These are phyloP conservation scores for Suhomyces anneliseae DNA, from an alignment of 1,139 yeast species.

Conservation along the genomic window DNA sequence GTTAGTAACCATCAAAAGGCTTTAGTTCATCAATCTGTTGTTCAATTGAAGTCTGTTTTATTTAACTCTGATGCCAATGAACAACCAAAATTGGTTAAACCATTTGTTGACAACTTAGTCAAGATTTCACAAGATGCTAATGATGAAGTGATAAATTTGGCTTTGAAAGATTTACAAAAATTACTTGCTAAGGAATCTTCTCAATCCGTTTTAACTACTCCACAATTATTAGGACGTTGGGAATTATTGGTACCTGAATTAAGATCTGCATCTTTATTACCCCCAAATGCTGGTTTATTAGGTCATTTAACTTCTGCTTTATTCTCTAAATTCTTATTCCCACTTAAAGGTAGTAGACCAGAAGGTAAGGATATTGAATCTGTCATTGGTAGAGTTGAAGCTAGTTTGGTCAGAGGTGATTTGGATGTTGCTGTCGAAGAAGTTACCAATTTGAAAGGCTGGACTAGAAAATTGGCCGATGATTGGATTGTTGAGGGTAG, in stretches of 20 bases:
- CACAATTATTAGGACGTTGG: constrained; percentile 77
- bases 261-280: constrained; percentile 82
- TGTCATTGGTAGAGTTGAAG: constrained; percentile 82
- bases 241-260: constrained; percentile 79
- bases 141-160: constrained; percentile 42
- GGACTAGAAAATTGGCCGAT: constrained; percentile 86
- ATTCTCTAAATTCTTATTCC: constrained; percentile 73
- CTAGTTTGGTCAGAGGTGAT: constrained; percentile 72
- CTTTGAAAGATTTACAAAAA: constrained; percentile 38
- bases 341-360: constrained; percentile 54
- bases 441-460: constrained; percentile 85
- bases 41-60: constrained; percentile 53
- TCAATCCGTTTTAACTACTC: constrained; percentile 57
- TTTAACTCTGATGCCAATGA: constrained; percentile 26
- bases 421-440: constrained; percentile 91
- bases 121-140: constrained; percentile 41
- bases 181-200: constrained; percentile 51
- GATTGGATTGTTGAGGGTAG: constrained; percentile 92
- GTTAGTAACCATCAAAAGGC: constrained; percentile 56
- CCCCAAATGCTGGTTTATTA: constrained; percentile 92
- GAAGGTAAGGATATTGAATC: constrained; percentile 85
- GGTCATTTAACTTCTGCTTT: constrained; percentile 83
- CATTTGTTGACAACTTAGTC: constrained; percentile 50
- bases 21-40: constrained; percentile 56
- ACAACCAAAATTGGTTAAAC: constrained; percentile 34